Conservation (phyloP, 495 filamentous ascomycete genomes). For the Xylaria flabelliformis region DNA sequence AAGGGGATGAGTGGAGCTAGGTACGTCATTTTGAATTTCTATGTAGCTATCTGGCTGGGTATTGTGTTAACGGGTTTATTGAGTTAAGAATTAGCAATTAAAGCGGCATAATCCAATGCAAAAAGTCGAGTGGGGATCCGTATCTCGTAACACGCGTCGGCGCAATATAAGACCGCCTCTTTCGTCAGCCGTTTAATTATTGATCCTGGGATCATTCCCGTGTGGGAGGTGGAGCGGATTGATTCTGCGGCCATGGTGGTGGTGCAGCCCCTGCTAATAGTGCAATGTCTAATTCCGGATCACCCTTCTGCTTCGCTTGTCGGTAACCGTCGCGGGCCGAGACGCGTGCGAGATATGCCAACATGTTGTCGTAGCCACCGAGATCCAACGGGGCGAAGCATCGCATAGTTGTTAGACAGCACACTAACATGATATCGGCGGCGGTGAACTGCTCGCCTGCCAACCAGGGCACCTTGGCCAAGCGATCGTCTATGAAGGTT, state of each 20-base stretch:
- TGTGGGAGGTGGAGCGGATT: background rate
- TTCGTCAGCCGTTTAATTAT: background rate
- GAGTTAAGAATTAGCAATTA: background rate
- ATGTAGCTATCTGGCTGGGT: background rate
- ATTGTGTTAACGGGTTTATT: background rate
- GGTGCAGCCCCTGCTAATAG: conserved; percentile 27
- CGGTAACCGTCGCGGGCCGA: conserved; percentile 49
- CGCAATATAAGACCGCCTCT: background rate
- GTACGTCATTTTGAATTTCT: background rate
- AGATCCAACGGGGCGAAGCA: conserved; percentile 55
- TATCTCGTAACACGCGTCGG: background rate
- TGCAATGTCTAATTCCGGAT: conserved; percentile 46
- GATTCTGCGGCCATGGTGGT: conserved; percentile 19
- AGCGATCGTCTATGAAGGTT: conserved; percentile 49
- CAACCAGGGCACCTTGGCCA: conserved; percentile 58
- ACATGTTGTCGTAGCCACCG: conserved; percentile 47
- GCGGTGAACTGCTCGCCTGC: conserved; percentile 65
- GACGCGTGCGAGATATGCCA: conserved; percentile 55
- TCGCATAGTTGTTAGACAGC: conserved; percentile 61
- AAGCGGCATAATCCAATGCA: background rate
- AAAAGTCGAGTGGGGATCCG: background rate
- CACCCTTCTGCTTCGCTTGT: conserved; percentile 53
- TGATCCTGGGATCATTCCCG: background rate
- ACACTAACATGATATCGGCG: conserved; percentile 66
- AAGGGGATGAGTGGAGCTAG: too few species aligned